These are phyloP conservation scores for Termitomyces sp. DNA, from an alignment of 768 basidiomycete species.

Conservation along the genomic window DNA sequence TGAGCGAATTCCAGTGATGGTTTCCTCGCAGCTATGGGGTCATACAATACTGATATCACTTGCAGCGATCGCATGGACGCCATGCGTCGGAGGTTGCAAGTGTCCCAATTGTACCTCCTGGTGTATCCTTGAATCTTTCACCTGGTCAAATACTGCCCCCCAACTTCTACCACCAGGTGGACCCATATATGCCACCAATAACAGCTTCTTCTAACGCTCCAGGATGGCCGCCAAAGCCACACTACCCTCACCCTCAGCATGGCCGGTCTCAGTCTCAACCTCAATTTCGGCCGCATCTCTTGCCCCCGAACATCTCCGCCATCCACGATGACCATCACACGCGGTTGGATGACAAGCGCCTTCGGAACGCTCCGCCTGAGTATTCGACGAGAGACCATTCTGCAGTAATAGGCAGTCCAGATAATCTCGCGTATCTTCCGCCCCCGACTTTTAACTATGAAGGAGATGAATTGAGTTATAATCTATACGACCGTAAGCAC, in stretches of 20 bases:
- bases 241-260: neutral
- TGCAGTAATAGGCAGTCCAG: neutral
- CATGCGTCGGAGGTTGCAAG: slow-evolving; percentile 2
- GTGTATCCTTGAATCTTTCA: slow-evolving; percentile 43
- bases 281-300: slow-evolving; percentile 3
- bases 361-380: slow-evolving; percentile 6
- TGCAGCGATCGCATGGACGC: slow-evolving; percentile 1
- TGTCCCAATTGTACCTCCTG: slow-evolving; percentile 26
- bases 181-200: neutral
- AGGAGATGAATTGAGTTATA: neutral
- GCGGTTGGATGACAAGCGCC: neutral
- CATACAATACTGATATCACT: neutral
- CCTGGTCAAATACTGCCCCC: slow-evolving; percentile 56
- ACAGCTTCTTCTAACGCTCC: neutral
- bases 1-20: slow-evolving; percentile 5
- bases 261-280: slow-evolving; percentile 3
- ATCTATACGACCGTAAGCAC: neutral
- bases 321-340: neutral
- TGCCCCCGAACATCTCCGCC: neutral
- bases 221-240: slow-evolving; percentile 7
- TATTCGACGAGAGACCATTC: slow-evolving; percentile 5
- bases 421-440: neutral
- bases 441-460: neutral
- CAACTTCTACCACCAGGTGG: slow-evolving; percentile 14
- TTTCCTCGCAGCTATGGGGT: neutral